These are phyloP conservation scores for Parascedosporium putredinis DNA, from an alignment of 2,329 filamentous ascomycete genomes.

Conservation along the genomic window DNA sequence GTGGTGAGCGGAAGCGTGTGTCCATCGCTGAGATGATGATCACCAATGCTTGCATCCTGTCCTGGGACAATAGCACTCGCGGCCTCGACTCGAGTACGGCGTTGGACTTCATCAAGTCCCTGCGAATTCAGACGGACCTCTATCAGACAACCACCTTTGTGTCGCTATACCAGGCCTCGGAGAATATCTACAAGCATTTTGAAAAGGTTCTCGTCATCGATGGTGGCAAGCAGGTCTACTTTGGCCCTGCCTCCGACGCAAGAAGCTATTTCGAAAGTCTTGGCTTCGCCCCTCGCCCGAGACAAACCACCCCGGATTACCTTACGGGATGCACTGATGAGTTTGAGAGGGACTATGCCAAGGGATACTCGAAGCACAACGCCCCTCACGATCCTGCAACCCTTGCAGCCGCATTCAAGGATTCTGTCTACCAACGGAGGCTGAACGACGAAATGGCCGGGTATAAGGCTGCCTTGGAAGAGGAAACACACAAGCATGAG, in stretches of 20 bases:
- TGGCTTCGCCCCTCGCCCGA: constrained; percentile 62
- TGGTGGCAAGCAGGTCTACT: constrained; percentile 64
- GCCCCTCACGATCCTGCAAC: constrained; percentile 59
- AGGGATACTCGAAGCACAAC: constrained; percentile 54
- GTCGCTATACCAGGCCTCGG: constrained; percentile 75
- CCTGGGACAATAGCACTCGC: constrained; percentile 67
- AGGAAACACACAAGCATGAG: constrained; percentile 57
- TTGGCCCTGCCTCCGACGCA: constrained; percentile 57
- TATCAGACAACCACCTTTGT: constrained; percentile 80
- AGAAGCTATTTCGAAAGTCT: constrained; percentile 66
- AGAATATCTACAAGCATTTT: constrained; percentile 69
- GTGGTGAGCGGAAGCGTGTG: constrained; percentile 70
- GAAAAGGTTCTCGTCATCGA: constrained; percentile 81
- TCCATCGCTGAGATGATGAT: constrained; percentile 78
- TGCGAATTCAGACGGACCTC: constrained; percentile 73
- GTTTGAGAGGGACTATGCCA: constrained; percentile 69
- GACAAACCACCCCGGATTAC: constrained; percentile 74
- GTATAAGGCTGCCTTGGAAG: constrained; percentile 55
- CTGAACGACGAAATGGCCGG: constrained; percentile 56
- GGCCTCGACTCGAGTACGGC: constrained; percentile 60
- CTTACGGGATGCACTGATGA: constrained; percentile 73
- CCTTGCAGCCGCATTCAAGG: constrained; percentile 58
- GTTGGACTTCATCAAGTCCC: constrained; percentile 55
- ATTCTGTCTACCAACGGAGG: constrained; percentile 46
- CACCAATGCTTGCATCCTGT: constrained; percentile 59